phyloP scores from a whole-genome alignment of 305 asterid species.

The Rubia tinctorum region DNA sequence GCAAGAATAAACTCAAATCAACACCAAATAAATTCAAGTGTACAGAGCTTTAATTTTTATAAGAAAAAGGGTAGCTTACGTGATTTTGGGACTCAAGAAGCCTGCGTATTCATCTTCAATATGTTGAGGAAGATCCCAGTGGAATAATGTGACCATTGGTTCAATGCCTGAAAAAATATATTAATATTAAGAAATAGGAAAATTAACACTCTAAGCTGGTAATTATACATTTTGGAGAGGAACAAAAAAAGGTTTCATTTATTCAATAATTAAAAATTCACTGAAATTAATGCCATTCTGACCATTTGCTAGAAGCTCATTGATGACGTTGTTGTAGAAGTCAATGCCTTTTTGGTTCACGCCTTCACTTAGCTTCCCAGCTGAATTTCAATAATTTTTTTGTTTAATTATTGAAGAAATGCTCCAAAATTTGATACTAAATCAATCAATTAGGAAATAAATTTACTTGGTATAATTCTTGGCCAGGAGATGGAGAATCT shows the following conservation, averaged over 20 bases:
- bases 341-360: constrained; percentile 25
- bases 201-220: no score
- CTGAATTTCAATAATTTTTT: neutral
- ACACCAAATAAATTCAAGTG: no score
- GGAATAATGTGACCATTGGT: neutral
- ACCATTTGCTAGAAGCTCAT: constrained; percentile 27
- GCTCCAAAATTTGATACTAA: no score
- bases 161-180: neutral
- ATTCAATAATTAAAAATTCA: neutral
- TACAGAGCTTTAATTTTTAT: no score
- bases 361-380: constrained; percentile 28
- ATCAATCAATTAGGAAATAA: neutral
- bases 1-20: no score
- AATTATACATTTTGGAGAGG: no score
- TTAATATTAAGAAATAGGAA: no score
- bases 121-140: constrained; percentile 2
- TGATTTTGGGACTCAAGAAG: constrained; percentile 26
- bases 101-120: constrained; percentile 3
- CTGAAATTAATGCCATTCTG: neutral
- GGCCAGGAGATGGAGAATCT: constrained; percentile 32
- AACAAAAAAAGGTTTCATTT: no score
- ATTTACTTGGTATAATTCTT: constrained; percentile 29
- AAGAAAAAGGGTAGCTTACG: no score
- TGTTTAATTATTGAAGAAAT: neutral
- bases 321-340: constrained; percentile 29